Percentiles rank a stretch among this genome's conserved stretches.
Conservation (phyloP, 2,329 filamentous ascomycete genomes). For the Botrytis pseudocinerea region DNA sequence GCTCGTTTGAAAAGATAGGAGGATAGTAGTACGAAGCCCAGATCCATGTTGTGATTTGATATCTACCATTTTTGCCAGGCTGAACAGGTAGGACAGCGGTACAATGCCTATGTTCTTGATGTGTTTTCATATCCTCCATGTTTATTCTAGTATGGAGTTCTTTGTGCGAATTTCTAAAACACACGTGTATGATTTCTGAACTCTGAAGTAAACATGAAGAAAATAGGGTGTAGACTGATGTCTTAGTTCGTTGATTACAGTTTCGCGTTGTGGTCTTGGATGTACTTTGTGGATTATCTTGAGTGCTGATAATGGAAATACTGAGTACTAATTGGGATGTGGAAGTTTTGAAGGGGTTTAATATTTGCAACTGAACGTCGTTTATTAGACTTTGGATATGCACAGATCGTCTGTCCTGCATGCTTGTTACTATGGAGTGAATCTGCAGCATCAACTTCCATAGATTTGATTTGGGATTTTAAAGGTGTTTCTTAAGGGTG, state of each 20-base stretch:
- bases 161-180: background rate
- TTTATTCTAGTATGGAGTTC: background rate
- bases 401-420: too few species aligned
- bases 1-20: background rate
- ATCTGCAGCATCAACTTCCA: too few species aligned
- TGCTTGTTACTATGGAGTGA: too few species aligned
- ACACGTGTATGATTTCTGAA: accelerated
- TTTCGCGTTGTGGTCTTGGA: too few species aligned
- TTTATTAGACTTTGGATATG: too few species aligned
- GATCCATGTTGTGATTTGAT: background rate
- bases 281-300: too few species aligned
- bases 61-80: accelerated
- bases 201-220: background rate
- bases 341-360: background rate
- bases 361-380: too few species aligned
- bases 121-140: background rate
- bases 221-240: too few species aligned
- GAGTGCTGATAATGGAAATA: background rate
- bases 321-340: accelerated
- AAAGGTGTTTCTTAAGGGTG: background rate
- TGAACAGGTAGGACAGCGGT: too few species aligned
- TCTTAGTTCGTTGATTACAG: too few species aligned
- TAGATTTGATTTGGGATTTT: too few species aligned
- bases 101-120: background rate
- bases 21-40: accelerated